phyloP scores from a whole-genome alignment of 1,284 basidiomycete genomes.

The Irpex rosettiformis region DNA sequence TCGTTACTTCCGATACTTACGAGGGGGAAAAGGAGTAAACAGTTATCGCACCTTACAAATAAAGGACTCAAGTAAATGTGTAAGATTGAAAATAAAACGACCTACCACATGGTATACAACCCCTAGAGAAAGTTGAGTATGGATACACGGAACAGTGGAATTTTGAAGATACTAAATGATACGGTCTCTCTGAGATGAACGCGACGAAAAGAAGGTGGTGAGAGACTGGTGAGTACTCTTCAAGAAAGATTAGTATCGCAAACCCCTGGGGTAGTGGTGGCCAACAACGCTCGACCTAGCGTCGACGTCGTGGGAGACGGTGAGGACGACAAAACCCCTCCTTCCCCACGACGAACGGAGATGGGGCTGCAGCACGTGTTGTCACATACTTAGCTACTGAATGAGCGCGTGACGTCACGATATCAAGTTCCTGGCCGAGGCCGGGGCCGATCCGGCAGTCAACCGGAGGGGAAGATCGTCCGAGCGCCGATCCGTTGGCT shows the following conservation, averaged over 20 bases:
- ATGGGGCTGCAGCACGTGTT: constrained; percentile 2
- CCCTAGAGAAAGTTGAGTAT: background rate
- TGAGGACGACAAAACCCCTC: constrained; percentile 1
- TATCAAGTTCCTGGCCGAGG: background rate
- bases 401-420: no score
- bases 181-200: constrained; percentile 3
- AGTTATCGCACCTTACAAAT: constrained; percentile 64
- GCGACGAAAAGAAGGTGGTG: constrained; percentile 1
- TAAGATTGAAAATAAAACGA: background rate
- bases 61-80: background rate
- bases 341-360: background rate
- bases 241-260: constrained; percentile 11
- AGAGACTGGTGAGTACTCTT: background rate
- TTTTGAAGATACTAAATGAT: no score
- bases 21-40: constrained; percentile 63
- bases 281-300: constrained; percentile 12
- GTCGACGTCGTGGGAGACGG: constrained; percentile 18
- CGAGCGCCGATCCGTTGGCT: background rate
- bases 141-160: background rate
- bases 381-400: background rate
- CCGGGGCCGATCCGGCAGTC: background rate
- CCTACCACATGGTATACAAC: constrained; percentile 26
- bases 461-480: background rate
- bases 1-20: constrained; percentile 48
- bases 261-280: constrained; percentile 2